A percentile compares a stretch with the other conserved stretches of the same genome.
Evolutionary conservation across 176 grass and related monocot genomes (phyloP).

Genomic region (Carex cristatella): DNA sequence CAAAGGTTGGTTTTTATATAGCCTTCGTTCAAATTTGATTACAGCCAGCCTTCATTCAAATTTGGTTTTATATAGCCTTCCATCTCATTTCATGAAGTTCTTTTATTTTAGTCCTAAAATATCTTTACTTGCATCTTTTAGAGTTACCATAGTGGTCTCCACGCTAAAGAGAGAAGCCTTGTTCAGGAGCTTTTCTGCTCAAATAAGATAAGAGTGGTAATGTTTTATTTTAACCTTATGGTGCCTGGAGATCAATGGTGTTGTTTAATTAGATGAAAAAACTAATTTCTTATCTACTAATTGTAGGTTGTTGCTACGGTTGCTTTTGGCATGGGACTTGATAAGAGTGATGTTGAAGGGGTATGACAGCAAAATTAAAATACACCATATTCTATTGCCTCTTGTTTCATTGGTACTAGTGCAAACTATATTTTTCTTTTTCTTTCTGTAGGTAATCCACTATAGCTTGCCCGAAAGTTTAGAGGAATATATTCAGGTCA

Average conservation of each 20-base stretch:
- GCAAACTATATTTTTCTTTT: conserved; percentile 28
- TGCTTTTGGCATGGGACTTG: conserved; percentile 97
- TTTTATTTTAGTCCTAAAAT: conserved; percentile 18
- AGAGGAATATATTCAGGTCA: conserved; percentile 95
- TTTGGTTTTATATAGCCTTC: conserved; percentile 8
- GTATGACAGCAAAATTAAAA: conserved; percentile 36
- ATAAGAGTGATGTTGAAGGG: conserved; percentile 96
- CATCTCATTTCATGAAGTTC: conserved; percentile 6
- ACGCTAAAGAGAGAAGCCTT: conserved; percentile 63
- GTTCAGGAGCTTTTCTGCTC: conserved; percentile 79
- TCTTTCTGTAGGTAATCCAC: conserved; percentile 70
- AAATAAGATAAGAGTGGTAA: conserved; percentile 95
- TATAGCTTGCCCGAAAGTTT: conserved; percentile 97
- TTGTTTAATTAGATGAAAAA: not conserved
- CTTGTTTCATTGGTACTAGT: conserved; percentile 11
- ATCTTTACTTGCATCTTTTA: conserved; percentile 10
- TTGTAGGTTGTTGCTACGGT: conserved; percentile 85
- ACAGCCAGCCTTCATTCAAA: not conserved
- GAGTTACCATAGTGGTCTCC: conserved; percentile 88
- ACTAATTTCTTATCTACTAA: not conserved
- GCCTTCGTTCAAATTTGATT: conserved; percentile 25
- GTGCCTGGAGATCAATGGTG: conserved; percentile 7
- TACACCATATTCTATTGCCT: not conserved
- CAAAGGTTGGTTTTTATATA: conserved; percentile 43
- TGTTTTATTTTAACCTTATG: conserved; percentile 21